These are phyloP conservation scores for Cudoniella acicularis DNA, from an alignment of 495 filamentous ascomycete genomes.

Conservation along the genomic window DNA sequence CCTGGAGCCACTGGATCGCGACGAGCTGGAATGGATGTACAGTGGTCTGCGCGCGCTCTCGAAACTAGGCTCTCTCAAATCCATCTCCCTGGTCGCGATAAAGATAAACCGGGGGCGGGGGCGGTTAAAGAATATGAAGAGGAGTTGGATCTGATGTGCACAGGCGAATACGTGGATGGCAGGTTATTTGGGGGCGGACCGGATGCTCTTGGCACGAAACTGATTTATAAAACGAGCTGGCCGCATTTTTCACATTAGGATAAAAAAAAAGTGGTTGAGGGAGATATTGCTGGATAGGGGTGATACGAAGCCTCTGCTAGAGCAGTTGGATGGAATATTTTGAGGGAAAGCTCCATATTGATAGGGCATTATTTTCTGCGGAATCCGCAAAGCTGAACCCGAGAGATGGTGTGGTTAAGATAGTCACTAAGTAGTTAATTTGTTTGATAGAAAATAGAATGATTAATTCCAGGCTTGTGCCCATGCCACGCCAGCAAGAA, in stretches of 20 bases:
- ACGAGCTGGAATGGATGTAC: conserved; percentile 25
- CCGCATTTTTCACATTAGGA: conserved; percentile 24
- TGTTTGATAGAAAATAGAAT: too few relatives aligned
- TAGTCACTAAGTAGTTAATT: neutral
- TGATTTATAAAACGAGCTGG: conserved; percentile 20
- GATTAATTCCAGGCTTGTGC: too few relatives aligned
- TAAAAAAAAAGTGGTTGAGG: conserved; percentile 22
- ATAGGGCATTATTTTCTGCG: conserved; percentile 12
- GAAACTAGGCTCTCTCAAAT: conserved; percentile 6
- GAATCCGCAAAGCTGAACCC: conserved; percentile 14
- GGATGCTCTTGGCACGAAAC: neutral
- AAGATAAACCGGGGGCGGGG: conserved; percentile 13
- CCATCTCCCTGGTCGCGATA: conserved; percentile 16
- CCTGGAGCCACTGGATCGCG: conserved; percentile 23
- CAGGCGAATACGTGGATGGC: conserved; percentile 19
- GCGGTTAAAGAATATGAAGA: conserved; percentile 21
- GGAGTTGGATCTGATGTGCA: conserved; percentile 9
- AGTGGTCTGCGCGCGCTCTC: conserved; percentile 11
- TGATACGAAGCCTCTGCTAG: conserved; percentile 15
- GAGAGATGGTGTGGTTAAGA: conserved; percentile 19
- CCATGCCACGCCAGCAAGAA: too few relatives aligned
- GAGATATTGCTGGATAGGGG: conserved; percentile 23
- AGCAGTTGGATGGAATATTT: conserved; percentile 15
- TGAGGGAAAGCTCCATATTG: conserved; percentile 18
- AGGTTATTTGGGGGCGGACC: conserved; percentile 12